Evolutionary conservation across 139 green algal genomes (phyloP).

Genomic region (Volvox reticuliferus): DNA sequence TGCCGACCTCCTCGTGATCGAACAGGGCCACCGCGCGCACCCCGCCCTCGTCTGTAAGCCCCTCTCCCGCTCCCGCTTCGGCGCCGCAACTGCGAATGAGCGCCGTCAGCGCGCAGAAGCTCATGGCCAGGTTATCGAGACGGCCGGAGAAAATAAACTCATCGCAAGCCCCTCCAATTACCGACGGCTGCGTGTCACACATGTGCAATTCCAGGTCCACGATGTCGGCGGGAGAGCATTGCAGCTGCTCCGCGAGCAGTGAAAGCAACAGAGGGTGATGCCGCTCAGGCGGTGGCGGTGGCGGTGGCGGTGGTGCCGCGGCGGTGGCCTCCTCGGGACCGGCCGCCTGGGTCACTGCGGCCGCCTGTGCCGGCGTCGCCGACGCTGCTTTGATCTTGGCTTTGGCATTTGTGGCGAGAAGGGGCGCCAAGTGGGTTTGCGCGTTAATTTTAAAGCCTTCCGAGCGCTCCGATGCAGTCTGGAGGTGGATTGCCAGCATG

Average conservation of each 20-base stretch:
- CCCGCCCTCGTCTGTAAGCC: constrained; percentile 73
- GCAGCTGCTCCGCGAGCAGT: constrained; percentile 71
- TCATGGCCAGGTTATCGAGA: constrained; percentile 96
- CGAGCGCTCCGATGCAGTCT: constrained; percentile 74
- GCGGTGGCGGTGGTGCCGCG: not conserved
- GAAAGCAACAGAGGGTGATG: constrained; percentile 87
- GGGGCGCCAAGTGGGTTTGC: constrained; percentile 21
- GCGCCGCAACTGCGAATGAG: constrained; percentile 68
- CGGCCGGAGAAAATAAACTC: constrained; percentile 94
- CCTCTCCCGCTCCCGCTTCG: not conserved
- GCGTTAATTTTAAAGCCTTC: constrained; percentile 95
- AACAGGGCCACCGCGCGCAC: constrained; percentile 92
- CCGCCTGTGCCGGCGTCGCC: not conserved
- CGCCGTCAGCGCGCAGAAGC: constrained; percentile 78
- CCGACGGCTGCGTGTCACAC: constrained; percentile 87
- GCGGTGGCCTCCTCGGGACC: too few relatives aligned
- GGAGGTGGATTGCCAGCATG: constrained; percentile 64
- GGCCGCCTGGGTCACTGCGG: not conserved
- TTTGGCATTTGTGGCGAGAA: constrained; percentile 54
- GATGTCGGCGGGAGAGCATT: constrained; percentile 74
- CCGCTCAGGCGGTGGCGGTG: constrained; percentile 34
- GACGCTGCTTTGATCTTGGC: not conserved
- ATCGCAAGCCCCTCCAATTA: constrained; percentile 74
- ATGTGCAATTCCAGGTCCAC: constrained; percentile 96
- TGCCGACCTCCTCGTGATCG: constrained; percentile 97